A percentile compares a stretch with the other conserved stretches of the same genome.
Evolutionary conservation across 2,329 filamentous ascomycete species (phyloP).

Genomic region (Cercospora sp.): DNA sequence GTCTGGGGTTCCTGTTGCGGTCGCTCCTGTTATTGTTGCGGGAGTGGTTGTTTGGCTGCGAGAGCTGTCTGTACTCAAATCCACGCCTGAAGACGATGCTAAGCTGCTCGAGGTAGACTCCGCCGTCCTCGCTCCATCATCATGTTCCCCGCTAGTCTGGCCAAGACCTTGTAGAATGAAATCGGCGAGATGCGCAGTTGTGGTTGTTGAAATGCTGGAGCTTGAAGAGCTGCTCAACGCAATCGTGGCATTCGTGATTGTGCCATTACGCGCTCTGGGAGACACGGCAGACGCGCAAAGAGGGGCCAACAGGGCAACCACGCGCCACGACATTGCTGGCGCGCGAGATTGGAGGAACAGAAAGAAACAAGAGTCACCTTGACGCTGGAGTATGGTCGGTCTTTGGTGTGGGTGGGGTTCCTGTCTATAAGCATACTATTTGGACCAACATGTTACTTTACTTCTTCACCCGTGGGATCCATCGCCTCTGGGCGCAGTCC

Average conservation of each 20-base stretch:
- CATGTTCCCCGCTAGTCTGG: background rate
- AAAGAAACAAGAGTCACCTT: background rate
- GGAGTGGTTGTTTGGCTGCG: background rate
- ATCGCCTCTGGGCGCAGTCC: background rate
- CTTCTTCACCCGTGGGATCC: background rate
- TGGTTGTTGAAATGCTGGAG: background rate
- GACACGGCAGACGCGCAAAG: background rate
- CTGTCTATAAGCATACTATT: background rate
- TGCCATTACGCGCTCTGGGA: background rate
- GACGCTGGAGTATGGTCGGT: background rate
- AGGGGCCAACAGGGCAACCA: background rate
- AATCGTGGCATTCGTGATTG: background rate
- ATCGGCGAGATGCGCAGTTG: background rate
- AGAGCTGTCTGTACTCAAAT: background rate
- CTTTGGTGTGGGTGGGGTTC: background rate
- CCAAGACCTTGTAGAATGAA: background rate
- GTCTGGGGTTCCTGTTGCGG: background rate
- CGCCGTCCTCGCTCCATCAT: background rate
- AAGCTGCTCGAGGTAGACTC: background rate
- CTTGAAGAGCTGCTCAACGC: background rate
- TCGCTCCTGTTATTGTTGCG: background rate
- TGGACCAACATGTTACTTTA: background rate
- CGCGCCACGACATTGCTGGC: background rate
- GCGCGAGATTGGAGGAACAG: background rate
- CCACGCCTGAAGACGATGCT: background rate